A percentile compares a stretch with the other conserved stretches of the same genome.
phyloP scores from a whole-genome alignment of 1,139 yeast species.

The Candida freyschussii region DNA sequence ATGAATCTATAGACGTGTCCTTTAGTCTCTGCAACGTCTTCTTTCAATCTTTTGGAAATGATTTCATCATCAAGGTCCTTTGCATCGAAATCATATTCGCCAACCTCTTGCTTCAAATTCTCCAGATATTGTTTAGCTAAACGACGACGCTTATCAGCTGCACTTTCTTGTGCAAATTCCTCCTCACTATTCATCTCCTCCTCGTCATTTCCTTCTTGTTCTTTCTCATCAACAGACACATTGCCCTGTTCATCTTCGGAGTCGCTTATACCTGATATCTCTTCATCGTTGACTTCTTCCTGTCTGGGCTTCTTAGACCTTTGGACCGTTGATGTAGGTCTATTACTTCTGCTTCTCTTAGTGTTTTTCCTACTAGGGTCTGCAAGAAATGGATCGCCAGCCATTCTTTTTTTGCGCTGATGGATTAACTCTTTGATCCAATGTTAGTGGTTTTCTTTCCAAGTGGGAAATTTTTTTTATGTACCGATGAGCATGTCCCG shows the following conservation, averaged over 20 bases:
- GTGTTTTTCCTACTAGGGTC: conserved; percentile 52
- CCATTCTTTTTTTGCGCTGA: too few relatives aligned
- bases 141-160: conserved; percentile 91
- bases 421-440: too few relatives aligned
- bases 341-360: conserved; percentile 35
- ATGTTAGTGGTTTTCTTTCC: too few relatives aligned
- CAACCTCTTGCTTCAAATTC: conserved; percentile 59
- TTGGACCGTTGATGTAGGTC: conserved; percentile 14
- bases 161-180: conserved; percentile 69
- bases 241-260: conserved; percentile 26
- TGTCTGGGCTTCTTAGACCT: conserved; percentile 11
- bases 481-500: too few relatives aligned
- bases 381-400: conserved; percentile 57
- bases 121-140: conserved; percentile 90
- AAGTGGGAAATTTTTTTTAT: too few relatives aligned
- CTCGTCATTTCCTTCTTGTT: conserved; percentile 25
- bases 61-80: conserved; percentile 85
- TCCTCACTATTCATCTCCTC: conserved; percentile 59
- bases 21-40: conserved; percentile 85
- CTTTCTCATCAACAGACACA: conserved; percentile 34
- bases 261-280: conserved; percentile 25
- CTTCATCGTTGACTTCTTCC: conserved; percentile 20
- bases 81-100: conserved; percentile 68
- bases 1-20: conserved; percentile 75
- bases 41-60: conserved; percentile 70